Base-by-base conservation (phyloP, 768 basidiomycete species). In the Lentinula sp. region DNA sequence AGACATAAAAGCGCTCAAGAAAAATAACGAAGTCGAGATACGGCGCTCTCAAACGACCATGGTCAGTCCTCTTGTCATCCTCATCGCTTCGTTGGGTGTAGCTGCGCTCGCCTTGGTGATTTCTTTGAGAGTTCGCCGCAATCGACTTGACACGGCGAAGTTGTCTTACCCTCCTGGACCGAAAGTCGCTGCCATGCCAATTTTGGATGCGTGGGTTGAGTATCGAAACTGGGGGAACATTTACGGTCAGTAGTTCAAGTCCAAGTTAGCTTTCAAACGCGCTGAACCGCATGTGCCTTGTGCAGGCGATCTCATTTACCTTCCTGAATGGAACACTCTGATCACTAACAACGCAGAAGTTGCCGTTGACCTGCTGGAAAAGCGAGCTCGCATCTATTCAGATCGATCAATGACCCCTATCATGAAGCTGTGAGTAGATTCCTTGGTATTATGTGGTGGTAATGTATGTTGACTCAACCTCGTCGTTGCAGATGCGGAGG, bases 281-380 rank as follows among this genome's bases (percentile, higher is more conserved):
- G 40, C 8, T 56, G 28, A 23, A 57, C 13, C 2, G 21, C 31
- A 10, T 10, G n/a, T 15, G 18, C 39, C 37, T 6, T 13, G 8
- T 46, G n/a, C 57, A 59, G 68, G 69, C 8, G 62, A 64, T 35
- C 60, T 73, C 8, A 37, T 73, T 11, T 67, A 70, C 52, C 58
- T 67, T 28, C 70, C 70, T 5, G 61, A 65, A 28, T 15, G n/a
- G 32, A 70, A 70, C 40, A 63, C 67, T n/a, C 61, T 75, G 34
- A 61, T 74, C 34, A 63, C 74, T 21, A 73, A 71, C 60, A 64
- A 66, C 3, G 31, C 65, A 21, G 62, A 74, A 43, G 67, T 67
- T 28, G 68, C 69, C 2, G 21, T 53, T 9, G 64, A 70, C 35
- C 61, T 70, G 5, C 61, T 70, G 9, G 69, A 69, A 16, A 67